Percentiles rank a stretch among this genome's conserved stretches.
Conservation (phyloP, 2,329 filamentous ascomycete genomes). For the Ceratocystis huliohia region DNA sequence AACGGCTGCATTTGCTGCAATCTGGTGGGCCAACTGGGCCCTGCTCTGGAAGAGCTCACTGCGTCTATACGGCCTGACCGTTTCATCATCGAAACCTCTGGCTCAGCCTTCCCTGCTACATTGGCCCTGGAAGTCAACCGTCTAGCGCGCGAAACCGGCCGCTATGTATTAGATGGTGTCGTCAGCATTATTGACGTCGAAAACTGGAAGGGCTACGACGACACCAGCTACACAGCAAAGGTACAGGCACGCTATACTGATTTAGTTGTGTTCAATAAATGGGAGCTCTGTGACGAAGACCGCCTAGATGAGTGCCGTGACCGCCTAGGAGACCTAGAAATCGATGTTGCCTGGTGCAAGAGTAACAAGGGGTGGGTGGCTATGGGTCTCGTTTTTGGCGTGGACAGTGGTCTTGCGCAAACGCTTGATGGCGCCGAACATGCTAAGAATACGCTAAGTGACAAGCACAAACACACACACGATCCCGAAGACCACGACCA, state of each 20-base stretch:
- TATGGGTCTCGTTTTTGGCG: constrained; percentile 68
- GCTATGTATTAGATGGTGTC: constrained; percentile 72
- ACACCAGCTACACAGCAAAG: constrained; percentile 77
- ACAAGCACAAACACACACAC: constrained; percentile 26
- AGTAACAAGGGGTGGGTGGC: constrained; percentile 68
- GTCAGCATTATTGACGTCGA: constrained; percentile 85
- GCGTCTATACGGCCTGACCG: constrained; percentile 51
- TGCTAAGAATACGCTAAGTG: constrained; percentile 23
- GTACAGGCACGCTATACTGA: constrained; percentile 85
- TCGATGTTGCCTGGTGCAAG: constrained; percentile 74
- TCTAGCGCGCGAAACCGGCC: constrained; percentile 52
- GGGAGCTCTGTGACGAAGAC: constrained; percentile 63
- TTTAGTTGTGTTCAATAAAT: constrained; percentile 85
- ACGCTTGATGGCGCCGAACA: constrained; percentile 34
- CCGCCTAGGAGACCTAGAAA: constrained; percentile 64
- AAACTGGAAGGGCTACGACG: constrained; percentile 89
- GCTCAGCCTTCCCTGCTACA: constrained; percentile 77
- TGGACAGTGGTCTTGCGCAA: constrained; percentile 67
- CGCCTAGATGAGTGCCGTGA: constrained; percentile 68
- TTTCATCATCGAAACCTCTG: constrained; percentile 88
- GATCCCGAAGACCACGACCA: constrained; percentile 26
- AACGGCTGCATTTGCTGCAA: constrained; percentile 99
- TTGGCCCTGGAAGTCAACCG: constrained; percentile 83
- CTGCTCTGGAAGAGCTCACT: constrained; percentile 64
- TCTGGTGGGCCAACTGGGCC: constrained; percentile 77